Evolutionary conservation across 495 filamentous ascomycete genomes (phyloP), one percentile per base, ranked within the genome.

Genomic region (Aspergillus leporis): DNA sequence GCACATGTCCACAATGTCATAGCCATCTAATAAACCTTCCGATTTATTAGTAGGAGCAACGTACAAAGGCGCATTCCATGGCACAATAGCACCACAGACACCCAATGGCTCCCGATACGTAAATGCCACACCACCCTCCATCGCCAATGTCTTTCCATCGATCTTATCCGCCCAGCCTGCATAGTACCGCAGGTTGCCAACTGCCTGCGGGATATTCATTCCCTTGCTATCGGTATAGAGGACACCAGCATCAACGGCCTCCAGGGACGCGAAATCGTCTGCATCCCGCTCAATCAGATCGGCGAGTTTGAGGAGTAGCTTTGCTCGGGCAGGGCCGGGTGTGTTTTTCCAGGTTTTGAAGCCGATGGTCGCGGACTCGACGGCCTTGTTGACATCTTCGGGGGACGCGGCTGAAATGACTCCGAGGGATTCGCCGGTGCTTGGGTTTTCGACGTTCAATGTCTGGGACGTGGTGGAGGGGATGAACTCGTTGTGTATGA

Each of bases 11-110:
- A 25, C 7, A 36, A 10, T 34, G 18, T 10, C 34, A 21, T 86
- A 91, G 65, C 92, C 91, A 89, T 87, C 90, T 14, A n/a, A 28
- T 31, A 10, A 46, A 0, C 38, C 6, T 16, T 19, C 34, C 43
- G 3, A 30, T 4, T n/a, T 30, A 1, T 34, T 12, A 30, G 51
- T 31, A 28, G 14, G 23, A 41, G 14, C 2, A 9, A 40, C 61
- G 51, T 66, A 69, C 65, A 74, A 54, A 2, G 68, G 68, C 4
- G 61, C 61, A 60, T 77, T 75, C 73, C 74, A 75, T 0, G 74
- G 66, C 5, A 72, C 63, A 49, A 77, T 76, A 1, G 66, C 66
- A 18, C 59, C 74, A 23, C 73, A 75, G 6, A 77, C 66, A 18
- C 74, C 74, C 9, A 75, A 38, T 0, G 74, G 73, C 47, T 77